A percentile compares a stretch with the other conserved stretches of the same genome.
Evolutionary conservation across 768 basidiomycete species (phyloP).

Genomic region (Pisolithus orientalis): DNA sequence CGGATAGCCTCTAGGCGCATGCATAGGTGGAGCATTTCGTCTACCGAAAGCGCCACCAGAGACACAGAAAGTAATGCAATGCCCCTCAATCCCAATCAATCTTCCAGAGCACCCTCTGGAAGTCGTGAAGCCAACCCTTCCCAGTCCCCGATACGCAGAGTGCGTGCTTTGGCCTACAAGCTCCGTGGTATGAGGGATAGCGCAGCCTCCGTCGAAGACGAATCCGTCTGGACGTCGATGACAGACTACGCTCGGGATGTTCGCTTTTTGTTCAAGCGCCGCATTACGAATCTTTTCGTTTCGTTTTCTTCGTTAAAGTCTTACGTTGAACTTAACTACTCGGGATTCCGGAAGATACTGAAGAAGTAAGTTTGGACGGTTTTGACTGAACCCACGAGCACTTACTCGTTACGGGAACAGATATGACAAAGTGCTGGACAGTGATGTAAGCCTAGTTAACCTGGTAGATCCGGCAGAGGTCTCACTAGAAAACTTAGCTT

Average conservation of each 20-base stretch:
- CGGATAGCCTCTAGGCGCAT: slow-evolving; percentile 8
- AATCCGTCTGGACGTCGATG: slow-evolving; percentile 71
- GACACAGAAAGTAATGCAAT: slow-evolving; percentile 32
- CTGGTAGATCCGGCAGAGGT: background rate
- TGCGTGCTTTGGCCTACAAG: slow-evolving; percentile 38
- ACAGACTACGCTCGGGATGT: slow-evolving; percentile 81
- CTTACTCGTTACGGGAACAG: slow-evolving; percentile 32
- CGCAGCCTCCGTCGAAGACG: slow-evolving; percentile 34
- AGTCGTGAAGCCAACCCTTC: slow-evolving; percentile 17
- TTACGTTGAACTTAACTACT: slow-evolving; percentile 88
- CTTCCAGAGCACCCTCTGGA: slow-evolving; percentile 10
- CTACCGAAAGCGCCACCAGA: slow-evolving; percentile 35
- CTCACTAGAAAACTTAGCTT: slow-evolving; percentile 37
- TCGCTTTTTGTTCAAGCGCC: slow-evolving; percentile 81
- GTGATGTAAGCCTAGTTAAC: slow-evolving; percentile 35
- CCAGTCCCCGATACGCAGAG: slow-evolving; percentile 30
- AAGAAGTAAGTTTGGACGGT: slow-evolving; percentile 63
- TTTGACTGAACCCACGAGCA: background rate
- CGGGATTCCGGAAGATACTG: slow-evolving; percentile 90
- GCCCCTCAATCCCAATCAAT: background rate
- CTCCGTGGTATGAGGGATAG: slow-evolving; percentile 49
- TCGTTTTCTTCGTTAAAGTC: slow-evolving; percentile 70
- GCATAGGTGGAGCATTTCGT: slow-evolving; percentile 41
- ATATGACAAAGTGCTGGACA: slow-evolving; percentile 91
- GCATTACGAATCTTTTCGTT: slow-evolving; percentile 79